Percentiles rank a stretch among this genome's conserved stretches.
Evolutionary conservation across 2,329 filamentous ascomycete genomes (phyloP).

Genomic region (Neodidymelliopsis sp.): DNA sequence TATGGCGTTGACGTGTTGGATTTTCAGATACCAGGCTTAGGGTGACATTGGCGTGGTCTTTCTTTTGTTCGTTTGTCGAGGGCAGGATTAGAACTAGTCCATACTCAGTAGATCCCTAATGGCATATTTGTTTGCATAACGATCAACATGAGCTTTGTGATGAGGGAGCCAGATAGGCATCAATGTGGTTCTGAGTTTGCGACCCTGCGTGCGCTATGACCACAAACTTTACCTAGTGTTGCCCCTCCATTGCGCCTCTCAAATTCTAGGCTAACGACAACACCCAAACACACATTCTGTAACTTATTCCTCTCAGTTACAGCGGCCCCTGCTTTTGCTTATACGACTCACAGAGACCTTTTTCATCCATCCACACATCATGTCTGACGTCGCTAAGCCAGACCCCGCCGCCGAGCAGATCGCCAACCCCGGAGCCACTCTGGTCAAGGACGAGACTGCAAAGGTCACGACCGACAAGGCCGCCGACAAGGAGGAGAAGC

Average conservation of each 20-base stretch:
- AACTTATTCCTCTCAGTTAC: slow-evolving; percentile 14
- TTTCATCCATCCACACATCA: slow-evolving; percentile 22
- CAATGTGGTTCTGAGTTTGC: slow-evolving; percentile 1
- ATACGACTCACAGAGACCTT: slow-evolving; percentile 11
- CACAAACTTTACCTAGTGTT: slow-evolving; percentile 2
- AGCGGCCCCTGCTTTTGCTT: slow-evolving; percentile 8
- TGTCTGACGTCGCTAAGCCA: slow-evolving; percentile 51
- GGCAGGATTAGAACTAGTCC: neutral
- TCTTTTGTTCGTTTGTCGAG: neutral
- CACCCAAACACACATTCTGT: slow-evolving; percentile 24
- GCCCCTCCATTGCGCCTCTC: slow-evolving; percentile 35
- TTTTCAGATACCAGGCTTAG: slow-evolving; percentile 14
- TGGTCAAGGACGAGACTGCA: slow-evolving; percentile 54
- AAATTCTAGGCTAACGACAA: slow-evolving; percentile 36
- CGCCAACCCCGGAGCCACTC: slow-evolving; percentile 50
- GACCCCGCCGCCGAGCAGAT: slow-evolving; percentile 51
- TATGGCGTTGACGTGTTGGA: slow-evolving; percentile 12
- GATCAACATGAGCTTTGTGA: neutral
- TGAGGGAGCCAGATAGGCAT: neutral
- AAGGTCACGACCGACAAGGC: slow-evolving; percentile 53
- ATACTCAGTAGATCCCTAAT: neutral
- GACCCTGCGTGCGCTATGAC: neutral
- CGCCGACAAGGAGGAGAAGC: slow-evolving; percentile 36
- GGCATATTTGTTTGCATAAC: neutral
- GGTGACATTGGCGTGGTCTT: slow-evolving; percentile 3